Base-by-base conservation (phyloP, 2,329 filamentous ascomycete genomes). In the Penicillium sp. region DNA sequence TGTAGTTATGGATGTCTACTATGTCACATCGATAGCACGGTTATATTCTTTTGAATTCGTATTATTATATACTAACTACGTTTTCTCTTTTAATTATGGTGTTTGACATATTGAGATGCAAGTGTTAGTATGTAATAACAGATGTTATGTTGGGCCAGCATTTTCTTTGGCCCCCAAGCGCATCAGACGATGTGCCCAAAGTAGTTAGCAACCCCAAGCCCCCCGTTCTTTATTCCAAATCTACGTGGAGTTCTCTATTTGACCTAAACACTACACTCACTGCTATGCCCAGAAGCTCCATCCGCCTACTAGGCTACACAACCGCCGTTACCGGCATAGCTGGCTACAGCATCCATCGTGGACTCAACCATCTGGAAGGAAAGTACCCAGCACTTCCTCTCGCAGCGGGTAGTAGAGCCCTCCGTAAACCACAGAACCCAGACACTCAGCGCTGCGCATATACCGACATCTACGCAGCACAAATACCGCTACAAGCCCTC, bases 401-500 rank as follows among this genome's bases (percentile, higher is more conserved):
- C 7, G 46, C 52, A 27, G 38, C 57, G 33, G 66, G 58, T 15
- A 73, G 68, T 51, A 29, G 29, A 17, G 59, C 60, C 2, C 51
- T 71, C 1, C 53, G 53, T 38, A 63, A 60, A 3, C 64, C 70
- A 1, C 8, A 6, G 3, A 50, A 50, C 8, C 54, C 62, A n/a
- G 13, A 25, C 6, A 65, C 56, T 2, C 68, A 69, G 42, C 63
- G 57, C 45, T 65, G 61, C 50, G 57, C 67, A 15, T 64, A 68
- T n/a, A 54, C 65, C 23, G 68, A 73, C 19, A 57, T 70, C 50
- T 72, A 66, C 50, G 51, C 66, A 1, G 65, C 68, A 8, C 61
- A 59, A 1, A 59, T 71, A 6, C 67, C 64, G 0, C 43, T 70
- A 1, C 21, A 40, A 29, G 54, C 60, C 17, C 60, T 71, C 0